Evolutionary conservation across 805 yeast species (phyloP).

Genomic region (Yarrowia hollandica): DNA sequence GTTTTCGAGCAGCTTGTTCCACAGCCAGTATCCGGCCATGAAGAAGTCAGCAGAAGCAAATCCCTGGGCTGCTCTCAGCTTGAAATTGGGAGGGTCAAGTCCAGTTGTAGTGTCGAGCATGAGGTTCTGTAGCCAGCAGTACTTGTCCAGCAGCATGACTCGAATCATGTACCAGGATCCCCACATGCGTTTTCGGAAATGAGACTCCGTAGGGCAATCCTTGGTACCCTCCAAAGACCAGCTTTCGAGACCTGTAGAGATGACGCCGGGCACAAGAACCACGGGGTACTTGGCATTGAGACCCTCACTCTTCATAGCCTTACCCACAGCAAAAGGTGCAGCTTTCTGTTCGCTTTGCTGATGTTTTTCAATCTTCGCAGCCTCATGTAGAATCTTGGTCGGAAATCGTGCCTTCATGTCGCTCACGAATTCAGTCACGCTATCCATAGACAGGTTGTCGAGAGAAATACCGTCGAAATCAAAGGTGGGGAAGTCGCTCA

Average conservation of each 20-base stretch:
- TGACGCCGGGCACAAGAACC: conserved; percentile 92
- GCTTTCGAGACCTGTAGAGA: conserved; percentile 89
- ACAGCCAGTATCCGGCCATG: conserved; percentile 97
- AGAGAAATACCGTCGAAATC: conserved; percentile 47
- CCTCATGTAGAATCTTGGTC: conserved; percentile 55
- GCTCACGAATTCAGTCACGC: conserved; percentile 57
- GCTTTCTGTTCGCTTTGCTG: conserved; percentile 51
- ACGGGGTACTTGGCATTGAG: conserved; percentile 70
- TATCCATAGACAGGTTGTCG: conserved; percentile 54
- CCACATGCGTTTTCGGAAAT: conserved; percentile 92
- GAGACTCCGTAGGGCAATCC: conserved; percentile 79
- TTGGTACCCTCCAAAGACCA: conserved; percentile 80
- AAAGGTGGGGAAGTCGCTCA: conserved; percentile 2
- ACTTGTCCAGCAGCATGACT: conserved; percentile 86
- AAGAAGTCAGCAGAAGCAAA: conserved; percentile 96
- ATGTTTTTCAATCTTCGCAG: conserved; percentile 46
- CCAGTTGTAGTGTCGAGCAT: conserved; percentile 91
- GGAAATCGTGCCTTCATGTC: conserved; percentile 82
- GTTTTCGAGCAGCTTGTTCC: conserved; percentile 95
- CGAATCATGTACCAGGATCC: conserved; percentile 94
- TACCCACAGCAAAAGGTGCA: conserved; percentile 88
- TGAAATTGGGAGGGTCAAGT: conserved; percentile 81
- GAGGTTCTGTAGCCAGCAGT: conserved; percentile 91
- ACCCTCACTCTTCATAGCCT: conserved; percentile 55
- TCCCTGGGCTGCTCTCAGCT: conserved; percentile 88